phyloP scores from a whole-genome alignment of 805 yeast genomes.

The Sugiyamaella americana region DNA sequence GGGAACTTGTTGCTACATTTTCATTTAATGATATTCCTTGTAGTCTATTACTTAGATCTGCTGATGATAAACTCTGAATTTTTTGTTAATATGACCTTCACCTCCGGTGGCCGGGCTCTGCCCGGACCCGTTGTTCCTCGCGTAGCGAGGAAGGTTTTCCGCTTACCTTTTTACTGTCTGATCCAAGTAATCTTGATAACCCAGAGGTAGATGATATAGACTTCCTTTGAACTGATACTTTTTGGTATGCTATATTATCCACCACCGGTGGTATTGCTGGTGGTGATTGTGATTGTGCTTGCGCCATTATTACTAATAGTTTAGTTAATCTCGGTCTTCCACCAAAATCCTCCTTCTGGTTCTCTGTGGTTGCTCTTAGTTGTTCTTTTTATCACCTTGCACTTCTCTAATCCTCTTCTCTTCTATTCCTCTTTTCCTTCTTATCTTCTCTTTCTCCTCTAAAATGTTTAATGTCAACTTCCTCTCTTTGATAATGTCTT shows the following conservation, averaged over 20 bases:
- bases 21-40: constrained; percentile 4
- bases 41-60: constrained; percentile 4
- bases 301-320: too few relatives aligned
- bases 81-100: too few relatives aligned
- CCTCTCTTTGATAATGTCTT: too few relatives aligned
- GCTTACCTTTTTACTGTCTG: constrained; percentile 3
- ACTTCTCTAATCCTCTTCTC: too few relatives aligned
- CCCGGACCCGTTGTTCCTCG: neutral
- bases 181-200: constrained; percentile 11
- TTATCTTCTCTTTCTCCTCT: too few relatives aligned
- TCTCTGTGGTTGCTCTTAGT: too few relatives aligned
- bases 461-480: too few relatives aligned
- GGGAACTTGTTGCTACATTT: neutral
- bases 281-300: neutral
- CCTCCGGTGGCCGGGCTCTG: neutral
- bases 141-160: neutral
- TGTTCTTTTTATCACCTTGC: too few relatives aligned
- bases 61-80: too few relatives aligned
- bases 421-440: too few relatives aligned
- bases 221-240: constrained; percentile 2
- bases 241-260: constrained; percentile 6
- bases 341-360: too few relatives aligned
- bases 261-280: neutral
- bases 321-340: too few relatives aligned
- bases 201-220: constrained; percentile 8